Conservation (phyloP, 2,329 filamentous ascomycete species). For the Fusarium sp. region DNA sequence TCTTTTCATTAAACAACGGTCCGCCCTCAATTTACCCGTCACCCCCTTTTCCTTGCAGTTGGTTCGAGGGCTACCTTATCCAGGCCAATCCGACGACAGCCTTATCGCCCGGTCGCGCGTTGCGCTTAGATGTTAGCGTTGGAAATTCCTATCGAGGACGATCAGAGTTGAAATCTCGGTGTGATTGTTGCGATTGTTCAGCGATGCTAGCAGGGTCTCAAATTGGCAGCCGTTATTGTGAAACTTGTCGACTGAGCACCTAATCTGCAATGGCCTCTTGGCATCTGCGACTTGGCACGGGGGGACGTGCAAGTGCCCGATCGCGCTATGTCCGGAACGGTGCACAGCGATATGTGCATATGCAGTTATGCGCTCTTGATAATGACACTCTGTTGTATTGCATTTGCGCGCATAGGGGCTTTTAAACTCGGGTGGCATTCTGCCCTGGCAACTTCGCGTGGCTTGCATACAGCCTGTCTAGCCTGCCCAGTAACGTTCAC, state of each 20-base stretch:
- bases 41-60: slow-evolving; percentile 16
- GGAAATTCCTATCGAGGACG: background rate
- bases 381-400: slow-evolving; percentile 2
- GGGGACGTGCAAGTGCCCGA: slow-evolving; percentile 6
- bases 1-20: slow-evolving; percentile 29
- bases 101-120: background rate
- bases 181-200: slow-evolving; percentile 1
- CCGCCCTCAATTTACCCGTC: slow-evolving; percentile 19
- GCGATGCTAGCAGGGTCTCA: background rate
- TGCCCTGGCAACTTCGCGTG: slow-evolving; percentile 16
- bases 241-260: slow-evolving; percentile 13
- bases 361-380: background rate
- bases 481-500: background rate
- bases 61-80: background rate
- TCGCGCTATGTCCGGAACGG: background rate
- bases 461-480: slow-evolving; percentile 3
- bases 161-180: slow-evolving; percentile 9
- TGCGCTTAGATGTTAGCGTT: background rate
- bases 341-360: background rate
- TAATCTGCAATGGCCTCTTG: slow-evolving; percentile 19
- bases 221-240: slow-evolving; percentile 25
- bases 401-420: background rate
- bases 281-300: slow-evolving; percentile 17
- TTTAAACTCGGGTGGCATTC: slow-evolving; percentile 4
- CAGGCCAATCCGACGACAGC: background rate